Conservation (phyloP, 1,139 yeast genomes). For the Blastobotrys capitulatus region DNA sequence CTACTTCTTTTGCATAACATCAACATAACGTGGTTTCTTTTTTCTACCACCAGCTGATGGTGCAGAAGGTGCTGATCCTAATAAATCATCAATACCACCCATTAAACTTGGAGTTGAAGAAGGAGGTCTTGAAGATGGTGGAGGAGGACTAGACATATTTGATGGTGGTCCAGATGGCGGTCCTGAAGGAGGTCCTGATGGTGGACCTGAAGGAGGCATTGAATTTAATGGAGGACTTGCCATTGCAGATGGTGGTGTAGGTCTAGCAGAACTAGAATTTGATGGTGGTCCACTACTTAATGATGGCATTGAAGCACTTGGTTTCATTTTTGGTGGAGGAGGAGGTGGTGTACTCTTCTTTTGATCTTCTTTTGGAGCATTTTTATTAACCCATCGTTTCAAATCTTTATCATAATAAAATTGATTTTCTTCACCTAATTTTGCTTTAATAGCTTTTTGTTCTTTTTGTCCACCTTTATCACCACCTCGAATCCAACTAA, state of each 20-base stretch:
- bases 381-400: conserved; percentile 80
- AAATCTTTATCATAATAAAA: conserved; percentile 79
- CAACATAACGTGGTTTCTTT: conserved; percentile 65
- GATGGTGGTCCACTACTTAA: conserved; percentile 7
- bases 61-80: conserved; percentile 45
- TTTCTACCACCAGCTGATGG: conserved; percentile 39
- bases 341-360: conserved; percentile 63
- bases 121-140: conserved; percentile 13
- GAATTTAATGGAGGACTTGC: conserved; percentile 17
- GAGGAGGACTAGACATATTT: conserved; percentile 15
- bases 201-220: conserved; percentile 5
- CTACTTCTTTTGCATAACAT: conserved; percentile 52
- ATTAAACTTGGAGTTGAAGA: conserved; percentile 7
- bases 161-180: conserved; percentile 17
- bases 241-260: conserved; percentile 20
- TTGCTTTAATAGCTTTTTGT: conserved; percentile 75
- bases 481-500: conserved; percentile 33
- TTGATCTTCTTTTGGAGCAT: conserved; percentile 66
- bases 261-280: background rate
- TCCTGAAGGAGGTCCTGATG: conserved; percentile 2
- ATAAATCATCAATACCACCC: conserved; percentile 56
- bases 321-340: conserved; percentile 49
- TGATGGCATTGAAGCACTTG: conserved; percentile 23
- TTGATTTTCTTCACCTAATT: conserved; percentile 72
- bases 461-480: conserved; percentile 45